A percentile compares a stretch with the other conserved stretches of the same genome.
These are phyloP conservation scores for Vanderwaltozyma verrucispora DNA, from an alignment of 805 yeast genomes.

Conservation along the genomic window DNA sequence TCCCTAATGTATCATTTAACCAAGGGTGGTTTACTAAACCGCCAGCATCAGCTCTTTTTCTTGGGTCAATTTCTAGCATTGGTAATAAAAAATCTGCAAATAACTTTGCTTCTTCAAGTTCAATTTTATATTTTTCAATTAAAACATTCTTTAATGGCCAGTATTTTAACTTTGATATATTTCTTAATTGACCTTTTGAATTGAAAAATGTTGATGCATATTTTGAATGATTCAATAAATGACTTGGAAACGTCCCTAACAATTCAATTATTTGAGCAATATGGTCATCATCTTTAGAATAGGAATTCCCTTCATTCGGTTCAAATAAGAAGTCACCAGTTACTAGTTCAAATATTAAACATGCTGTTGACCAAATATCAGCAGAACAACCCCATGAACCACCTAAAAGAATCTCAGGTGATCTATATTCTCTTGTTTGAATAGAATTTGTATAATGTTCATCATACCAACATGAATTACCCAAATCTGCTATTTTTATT, in stretches of 20 bases:
- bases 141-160: conserved; percentile 84
- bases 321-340: conserved; percentile 95
- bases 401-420: conserved; percentile 80
- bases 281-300: conserved; percentile 89
- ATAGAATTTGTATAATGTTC: conserved; percentile 81
- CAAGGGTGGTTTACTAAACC: conserved; percentile 86
- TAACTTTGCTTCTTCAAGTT: conserved; percentile 55
- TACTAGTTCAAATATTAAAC: conserved; percentile 77
- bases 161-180: conserved; percentile 72
- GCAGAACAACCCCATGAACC: conserved; percentile 90
- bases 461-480: conserved; percentile 78
- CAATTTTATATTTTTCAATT: conserved; percentile 72
- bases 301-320: conserved; percentile 64
- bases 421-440: conserved; percentile 85
- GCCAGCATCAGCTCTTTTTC: conserved; percentile 85
- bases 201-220: conserved; percentile 55
- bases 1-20: conserved; percentile 64
- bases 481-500: conserved; percentile 87
- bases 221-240: conserved; percentile 48
- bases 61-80: conserved; percentile 75
- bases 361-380: conserved; percentile 94
- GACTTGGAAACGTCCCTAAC: conserved; percentile 56
- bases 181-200: conserved; percentile 57
- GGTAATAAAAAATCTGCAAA: conserved; percentile 73
- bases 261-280: conserved; percentile 89